These are phyloP conservation scores for Pythium aquatile DNA, from an alignment of 352 stramenopile species.

Conservation along the genomic window DNA sequence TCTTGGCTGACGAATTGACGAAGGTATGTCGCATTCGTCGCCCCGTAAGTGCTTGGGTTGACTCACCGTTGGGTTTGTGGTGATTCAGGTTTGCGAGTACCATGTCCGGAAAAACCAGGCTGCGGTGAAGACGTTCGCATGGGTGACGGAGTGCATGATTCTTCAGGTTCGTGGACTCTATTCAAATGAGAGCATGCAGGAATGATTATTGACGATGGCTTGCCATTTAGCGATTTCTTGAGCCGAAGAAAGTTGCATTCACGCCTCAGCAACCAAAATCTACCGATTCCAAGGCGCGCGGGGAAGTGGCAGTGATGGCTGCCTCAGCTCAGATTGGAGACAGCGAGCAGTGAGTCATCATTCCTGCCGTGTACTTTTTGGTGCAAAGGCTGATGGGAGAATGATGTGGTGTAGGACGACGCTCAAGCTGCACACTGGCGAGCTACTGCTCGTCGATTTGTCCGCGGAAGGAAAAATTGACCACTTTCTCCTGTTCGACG, in stretches of 20 bases:
- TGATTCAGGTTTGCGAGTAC: constrained; percentile 47
- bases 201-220: background rate
- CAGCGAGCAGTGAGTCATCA: constrained; percentile 43
- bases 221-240: constrained; percentile 44
- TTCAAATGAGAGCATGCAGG: background rate
- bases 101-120: constrained; percentile 40
- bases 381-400: background rate
- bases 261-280: constrained; percentile 31
- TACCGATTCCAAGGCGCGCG: constrained; percentile 6
- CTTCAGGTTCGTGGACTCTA: constrained; percentile 45
- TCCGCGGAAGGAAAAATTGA: constrained; percentile 48
- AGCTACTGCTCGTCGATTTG: constrained; percentile 76
- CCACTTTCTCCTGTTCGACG: constrained; percentile 73
- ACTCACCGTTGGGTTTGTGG: background rate
- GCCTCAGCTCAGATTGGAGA: constrained; percentile 58
- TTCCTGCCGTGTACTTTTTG: background rate
- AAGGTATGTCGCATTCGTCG: constrained; percentile 33
- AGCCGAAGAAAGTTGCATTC: constrained; percentile 40
- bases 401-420: constrained; percentile 27
- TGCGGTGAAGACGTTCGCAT: constrained; percentile 65
- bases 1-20: constrained; percentile 70
- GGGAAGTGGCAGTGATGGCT: constrained; percentile 36
- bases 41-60: no score
- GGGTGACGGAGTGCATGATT: constrained; percentile 82
- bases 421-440: constrained; percentile 63